Evolutionary conservation across 108 stramenopile genomes (phyloP).

Genomic region (Cylindrotheca closterium): DNA sequence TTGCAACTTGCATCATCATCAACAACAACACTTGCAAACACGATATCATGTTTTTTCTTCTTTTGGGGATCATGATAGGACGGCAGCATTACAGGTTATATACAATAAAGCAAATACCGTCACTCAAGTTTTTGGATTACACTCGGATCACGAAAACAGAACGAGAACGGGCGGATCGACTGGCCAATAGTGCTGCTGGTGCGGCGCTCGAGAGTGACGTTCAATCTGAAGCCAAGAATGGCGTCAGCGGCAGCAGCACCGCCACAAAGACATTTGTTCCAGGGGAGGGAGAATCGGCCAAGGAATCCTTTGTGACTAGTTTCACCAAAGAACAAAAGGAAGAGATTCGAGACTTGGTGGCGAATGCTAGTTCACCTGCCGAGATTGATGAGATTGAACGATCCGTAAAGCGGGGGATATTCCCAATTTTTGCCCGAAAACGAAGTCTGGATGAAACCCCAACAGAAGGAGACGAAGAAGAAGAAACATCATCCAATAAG

Average conservation of each 20-base stretch:
- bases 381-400: conserved; percentile 84
- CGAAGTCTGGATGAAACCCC: background rate
- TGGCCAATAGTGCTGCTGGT: conserved; percentile 78
- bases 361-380: conserved; percentile 63
- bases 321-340: conserved; percentile 79
- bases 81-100: conserved; percentile 83
- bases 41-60: too few relatives aligned
- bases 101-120: conserved; percentile 60
- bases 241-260: conserved; percentile 1
- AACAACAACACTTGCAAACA: too few relatives aligned
- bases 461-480: conserved; percentile 1
- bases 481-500: background rate
- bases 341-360: conserved; percentile 72
- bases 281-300: conserved; percentile 63
- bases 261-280: conserved; percentile 75
- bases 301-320: conserved; percentile 66
- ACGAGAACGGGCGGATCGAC: conserved; percentile 70
- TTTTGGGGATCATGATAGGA: too few relatives aligned
- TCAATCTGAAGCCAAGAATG: conserved; percentile 48
- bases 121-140: conserved; percentile 76
- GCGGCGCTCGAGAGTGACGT: conserved; percentile 83
- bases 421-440: conserved; percentile 29
- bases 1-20: too few relatives aligned
- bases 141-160: conserved; percentile 65
- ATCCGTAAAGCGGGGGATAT: conserved; percentile 68